These are phyloP conservation scores for Arthrobotrys iridis DNA, from an alignment of 2,329 filamentous ascomycete species.

Conservation along the genomic window DNA sequence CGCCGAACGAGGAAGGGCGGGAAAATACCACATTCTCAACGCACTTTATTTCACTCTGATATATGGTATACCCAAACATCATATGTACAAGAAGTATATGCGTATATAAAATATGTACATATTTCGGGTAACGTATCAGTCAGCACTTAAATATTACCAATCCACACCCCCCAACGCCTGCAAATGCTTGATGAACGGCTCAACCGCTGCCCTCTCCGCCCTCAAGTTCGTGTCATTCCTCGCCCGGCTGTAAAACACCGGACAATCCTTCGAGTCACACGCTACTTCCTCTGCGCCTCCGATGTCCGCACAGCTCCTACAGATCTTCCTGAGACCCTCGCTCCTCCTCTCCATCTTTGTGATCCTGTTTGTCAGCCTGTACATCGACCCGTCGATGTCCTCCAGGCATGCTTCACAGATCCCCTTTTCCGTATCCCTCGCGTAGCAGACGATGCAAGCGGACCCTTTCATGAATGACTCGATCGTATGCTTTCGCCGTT, in stretches of 20 bases:
- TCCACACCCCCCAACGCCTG: constrained; percentile 58
- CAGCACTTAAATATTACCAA: constrained; percentile 14
- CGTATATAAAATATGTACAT: no score
- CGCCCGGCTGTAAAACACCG: constrained; percentile 83
- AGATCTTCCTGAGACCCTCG: constrained; percentile 74
- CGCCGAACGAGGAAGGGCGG: constrained; percentile 4
- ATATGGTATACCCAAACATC: no score
- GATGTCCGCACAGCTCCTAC: constrained; percentile 80
- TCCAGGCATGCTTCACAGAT: constrained; percentile 71
- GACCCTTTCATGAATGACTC: constrained; percentile 90
- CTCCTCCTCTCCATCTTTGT: constrained; percentile 72
- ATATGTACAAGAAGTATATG: no score
- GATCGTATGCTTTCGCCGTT: constrained; percentile 73
- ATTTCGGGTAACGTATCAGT: no score
- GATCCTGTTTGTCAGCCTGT: constrained; percentile 72
- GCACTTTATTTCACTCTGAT: no score
- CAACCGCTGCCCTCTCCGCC: constrained; percentile 61
- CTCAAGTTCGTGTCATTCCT: constrained; percentile 68
- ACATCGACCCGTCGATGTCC: constrained; percentile 70
- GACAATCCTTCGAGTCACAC: constrained; percentile 91
- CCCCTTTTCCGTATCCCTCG: constrained; percentile 64
- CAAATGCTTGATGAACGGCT: constrained; percentile 63
- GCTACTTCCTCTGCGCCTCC: constrained; percentile 78
- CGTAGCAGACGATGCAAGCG: constrained; percentile 79
- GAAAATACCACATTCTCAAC: constrained; percentile 18